Conservation (phyloP, 2,329 filamentous ascomycete species). For the Parafenestella ontariensis region DNA sequence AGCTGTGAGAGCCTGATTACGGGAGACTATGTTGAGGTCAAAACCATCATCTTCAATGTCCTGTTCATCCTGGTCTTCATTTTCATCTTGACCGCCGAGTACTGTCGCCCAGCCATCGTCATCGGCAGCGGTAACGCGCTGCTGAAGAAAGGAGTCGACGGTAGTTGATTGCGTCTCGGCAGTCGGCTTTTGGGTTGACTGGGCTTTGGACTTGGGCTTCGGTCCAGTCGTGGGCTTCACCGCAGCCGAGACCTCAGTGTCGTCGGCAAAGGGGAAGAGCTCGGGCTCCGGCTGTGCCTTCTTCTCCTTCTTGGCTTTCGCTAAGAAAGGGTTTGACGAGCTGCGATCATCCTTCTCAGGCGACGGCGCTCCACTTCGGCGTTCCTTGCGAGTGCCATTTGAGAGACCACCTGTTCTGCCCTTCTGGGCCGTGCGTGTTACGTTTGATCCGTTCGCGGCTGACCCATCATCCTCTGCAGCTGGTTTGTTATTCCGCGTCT, state of each 20-base stretch:
- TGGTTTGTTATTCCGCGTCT: conserved; percentile 17
- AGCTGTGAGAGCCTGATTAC: conserved; percentile 73
- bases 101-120: conserved; percentile 56
- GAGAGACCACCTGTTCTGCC: conserved; percentile 17
- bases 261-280: conserved; percentile 12
- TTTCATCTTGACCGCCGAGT: conserved; percentile 45
- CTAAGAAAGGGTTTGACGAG: conserved; percentile 44
- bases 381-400: conserved; percentile 19
- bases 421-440: conserved; percentile 11
- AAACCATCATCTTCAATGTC: conserved; percentile 50
- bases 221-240: conserved; percentile 14
- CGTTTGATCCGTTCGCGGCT: conserved; percentile 18
- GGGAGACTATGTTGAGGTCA: conserved; percentile 51
- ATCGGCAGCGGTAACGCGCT: conserved; percentile 43
- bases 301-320: conserved; percentile 38
- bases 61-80: conserved; percentile 28
- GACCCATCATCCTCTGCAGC: conserved; percentile 38
- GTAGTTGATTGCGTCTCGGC: conserved; percentile 16
- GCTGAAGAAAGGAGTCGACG: conserved; percentile 40
- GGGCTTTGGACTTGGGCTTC: conserved; percentile 24
- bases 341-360: conserved; percentile 12
- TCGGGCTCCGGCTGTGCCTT: conserved; percentile 23
- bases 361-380: conserved; percentile 5
- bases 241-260: conserved; percentile 8
- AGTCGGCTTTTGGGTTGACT: conserved; percentile 23